Conservation (phyloP, 2,329 filamentous ascomycete genomes). For the Talaromyces sp. region DNA sequence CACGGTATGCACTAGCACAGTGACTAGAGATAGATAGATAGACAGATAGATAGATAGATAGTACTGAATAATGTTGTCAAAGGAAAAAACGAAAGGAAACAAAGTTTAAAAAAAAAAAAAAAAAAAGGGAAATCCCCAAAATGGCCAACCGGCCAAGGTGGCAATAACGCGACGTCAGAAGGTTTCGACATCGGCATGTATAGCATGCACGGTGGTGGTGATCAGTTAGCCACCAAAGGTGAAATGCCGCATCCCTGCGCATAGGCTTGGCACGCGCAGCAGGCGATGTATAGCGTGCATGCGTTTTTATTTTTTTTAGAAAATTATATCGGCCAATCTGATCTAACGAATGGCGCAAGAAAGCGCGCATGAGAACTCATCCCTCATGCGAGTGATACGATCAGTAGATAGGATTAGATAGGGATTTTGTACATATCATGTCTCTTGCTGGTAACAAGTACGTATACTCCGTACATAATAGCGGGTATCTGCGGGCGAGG, state of each 20-base stretch:
- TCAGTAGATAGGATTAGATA: neutral
- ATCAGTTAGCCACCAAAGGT: neutral
- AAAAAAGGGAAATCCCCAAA: neutral
- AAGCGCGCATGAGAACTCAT: neutral
- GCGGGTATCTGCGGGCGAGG: neutral
- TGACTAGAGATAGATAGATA: neutral
- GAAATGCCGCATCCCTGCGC: neutral
- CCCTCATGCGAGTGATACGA: neutral
- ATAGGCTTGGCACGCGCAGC: neutral
- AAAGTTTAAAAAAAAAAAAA: too few relatives aligned
- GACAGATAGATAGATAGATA: too few relatives aligned
- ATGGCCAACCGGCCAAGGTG: neutral
- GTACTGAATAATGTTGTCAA: neutral
- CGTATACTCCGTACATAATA: too few relatives aligned
- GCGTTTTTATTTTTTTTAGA: neutral
- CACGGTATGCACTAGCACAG: neutral
- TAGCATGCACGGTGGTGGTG: neutral
- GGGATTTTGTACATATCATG: too few relatives aligned
- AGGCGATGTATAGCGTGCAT: neutral
- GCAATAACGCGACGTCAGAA: neutral
- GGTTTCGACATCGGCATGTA: neutral
- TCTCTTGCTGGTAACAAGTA: neutral
- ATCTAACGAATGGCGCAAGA: neutral
- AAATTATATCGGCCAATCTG: neutral
- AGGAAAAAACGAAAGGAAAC: neutral